Percentiles rank a stretch among this genome's conserved stretches.
Evolutionary conservation across 805 yeast genomes (phyloP).

Genomic region (Dipodascus albidus): DNA sequence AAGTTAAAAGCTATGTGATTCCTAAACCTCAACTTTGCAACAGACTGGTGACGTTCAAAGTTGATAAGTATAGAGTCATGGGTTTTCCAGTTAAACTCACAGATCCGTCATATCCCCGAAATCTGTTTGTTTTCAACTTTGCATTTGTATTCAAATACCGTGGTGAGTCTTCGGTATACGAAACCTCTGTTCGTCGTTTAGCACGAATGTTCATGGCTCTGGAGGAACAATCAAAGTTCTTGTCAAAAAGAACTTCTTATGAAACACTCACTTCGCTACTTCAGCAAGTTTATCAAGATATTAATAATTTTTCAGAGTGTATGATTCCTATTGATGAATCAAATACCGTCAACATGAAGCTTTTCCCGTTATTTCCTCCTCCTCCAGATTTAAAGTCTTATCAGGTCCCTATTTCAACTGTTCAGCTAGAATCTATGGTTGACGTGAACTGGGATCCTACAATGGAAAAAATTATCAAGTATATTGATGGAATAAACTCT

Average conservation of each 20-base stretch:
- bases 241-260: constrained; percentile 42
- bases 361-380: constrained; percentile 80
- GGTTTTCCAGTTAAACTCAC: constrained; percentile 85
- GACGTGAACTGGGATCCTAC: constrained; percentile 98
- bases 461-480: constrained; percentile 77
- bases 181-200: constrained; percentile 69
- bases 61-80: constrained; percentile 56
- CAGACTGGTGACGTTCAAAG: constrained; percentile 60
- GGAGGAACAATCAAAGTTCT: constrained; percentile 75
- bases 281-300: constrained; percentile 86
- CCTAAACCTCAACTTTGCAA: constrained; percentile 92
- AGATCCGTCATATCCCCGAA: constrained; percentile 69
- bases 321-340: constrained; percentile 85
- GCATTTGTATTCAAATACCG: constrained; percentile 83
- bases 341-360: constrained; percentile 81
- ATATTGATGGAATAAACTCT: constrained; percentile 80
- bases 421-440: constrained; percentile 54
- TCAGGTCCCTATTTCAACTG: constrained; percentile 90
- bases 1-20: constrained; percentile 79
- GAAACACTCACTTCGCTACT: constrained; percentile 58
- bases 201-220: constrained; percentile 83
- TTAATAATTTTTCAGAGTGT: constrained; percentile 93
- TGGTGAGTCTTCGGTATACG: constrained; percentile 58
- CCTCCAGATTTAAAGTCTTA: constrained; percentile 65
- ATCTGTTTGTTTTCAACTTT: constrained; percentile 85